Percentiles rank a stretch among this genome's conserved stretches.
phyloP scores from a whole-genome alignment of 768 basidiomycete species.

The Russula foetens region DNA sequence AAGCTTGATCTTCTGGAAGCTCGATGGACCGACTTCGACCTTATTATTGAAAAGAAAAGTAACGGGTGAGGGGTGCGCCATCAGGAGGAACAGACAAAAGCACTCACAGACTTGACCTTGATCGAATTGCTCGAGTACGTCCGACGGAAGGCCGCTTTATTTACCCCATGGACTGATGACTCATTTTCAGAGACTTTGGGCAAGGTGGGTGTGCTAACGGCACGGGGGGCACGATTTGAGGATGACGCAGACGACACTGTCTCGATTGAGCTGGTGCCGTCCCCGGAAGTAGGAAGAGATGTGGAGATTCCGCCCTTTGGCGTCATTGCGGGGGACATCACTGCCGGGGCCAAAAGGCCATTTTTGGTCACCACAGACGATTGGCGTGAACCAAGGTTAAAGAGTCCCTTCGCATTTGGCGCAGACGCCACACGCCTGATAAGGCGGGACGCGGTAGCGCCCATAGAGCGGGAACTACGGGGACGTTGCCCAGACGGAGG shows the following conservation, averaged over 20 bases:
- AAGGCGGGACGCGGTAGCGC: conserved; percentile 76
- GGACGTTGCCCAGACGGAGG: conserved; percentile 31
- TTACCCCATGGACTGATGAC: conserved; percentile 37
- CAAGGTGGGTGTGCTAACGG: conserved; percentile 27
- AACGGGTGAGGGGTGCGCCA: neutral
- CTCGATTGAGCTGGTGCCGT: conserved; percentile 66
- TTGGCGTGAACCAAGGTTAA: conserved; percentile 52
- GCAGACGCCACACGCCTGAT: conserved; percentile 94
- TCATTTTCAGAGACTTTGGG: conserved; percentile 38
- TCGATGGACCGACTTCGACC: conserved; percentile 91
- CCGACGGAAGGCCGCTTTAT: conserved; percentile 72
- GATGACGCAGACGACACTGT: conserved; percentile 74
- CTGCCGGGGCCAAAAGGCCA: conserved; percentile 67
- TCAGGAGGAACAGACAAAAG: conserved; percentile 7
- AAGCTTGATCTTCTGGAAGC: conserved; percentile 95
- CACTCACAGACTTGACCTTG: conserved; percentile 76
- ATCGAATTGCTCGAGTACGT: conserved; percentile 98
- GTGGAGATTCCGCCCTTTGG: conserved; percentile 39
- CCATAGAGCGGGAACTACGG: conserved; percentile 59
- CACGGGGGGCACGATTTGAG: conserved; percentile 36
- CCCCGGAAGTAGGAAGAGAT: conserved; percentile 27
- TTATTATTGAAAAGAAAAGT: conserved; percentile 30
- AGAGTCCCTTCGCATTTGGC: conserved; percentile 91
- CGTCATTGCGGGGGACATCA: conserved; percentile 49
- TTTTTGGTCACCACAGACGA: conserved; percentile 54